Evolutionary conservation across 306 rosid species (phyloP), one percentile per base, ranked within the genome.

Genomic region (Pterocarpus santalinus): DNA sequence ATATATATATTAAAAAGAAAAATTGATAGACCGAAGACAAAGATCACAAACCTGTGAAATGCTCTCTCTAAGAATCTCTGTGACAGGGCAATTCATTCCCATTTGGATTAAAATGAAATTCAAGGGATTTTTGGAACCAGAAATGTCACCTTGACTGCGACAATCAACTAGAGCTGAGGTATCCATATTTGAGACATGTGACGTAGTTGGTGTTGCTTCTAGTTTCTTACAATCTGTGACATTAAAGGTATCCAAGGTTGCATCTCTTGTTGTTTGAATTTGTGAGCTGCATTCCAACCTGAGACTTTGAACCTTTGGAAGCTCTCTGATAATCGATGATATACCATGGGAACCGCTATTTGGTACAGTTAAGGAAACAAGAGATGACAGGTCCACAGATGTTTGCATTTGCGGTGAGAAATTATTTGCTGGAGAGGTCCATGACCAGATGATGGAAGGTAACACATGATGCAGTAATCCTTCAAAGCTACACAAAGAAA

Each of bases 401-500:
- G 72, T 17, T 66, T 66, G 72, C 11, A 41, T 4, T 7, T 3
- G 33, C 36, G 76, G 51, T 2, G 38, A 34, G 9, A 63, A n/a
- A 65, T 3, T 41, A 34, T 72, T 69, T 12, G 58, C 28, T 46
- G 73, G 73, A 5, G 58, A 69, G 58, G 49, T 43, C 73, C 78
- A 57, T 32, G 79, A 83, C 68, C 44, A 38, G 5, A 82, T 3
- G 6, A 28, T 22, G 33, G 78, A 73, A 80, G 87, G 72, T 6
- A 60, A 9, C 38, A 60, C 44, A 47, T 82, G 38, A 12, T 15
- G 44, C 6, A 80, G 14, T 7, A 55, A 52, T 39, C 84, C 76
- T 64, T 66, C 72, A 28, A 52, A 68, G 32, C 87, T 83, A 52
- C 84, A 47, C 5, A 87, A 3, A 71, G 71, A 69, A 17, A 87